Evolutionary conservation across 1,139 yeast species (phyloP).

Genomic region (Schwanniomyces etchellsii): DNA sequence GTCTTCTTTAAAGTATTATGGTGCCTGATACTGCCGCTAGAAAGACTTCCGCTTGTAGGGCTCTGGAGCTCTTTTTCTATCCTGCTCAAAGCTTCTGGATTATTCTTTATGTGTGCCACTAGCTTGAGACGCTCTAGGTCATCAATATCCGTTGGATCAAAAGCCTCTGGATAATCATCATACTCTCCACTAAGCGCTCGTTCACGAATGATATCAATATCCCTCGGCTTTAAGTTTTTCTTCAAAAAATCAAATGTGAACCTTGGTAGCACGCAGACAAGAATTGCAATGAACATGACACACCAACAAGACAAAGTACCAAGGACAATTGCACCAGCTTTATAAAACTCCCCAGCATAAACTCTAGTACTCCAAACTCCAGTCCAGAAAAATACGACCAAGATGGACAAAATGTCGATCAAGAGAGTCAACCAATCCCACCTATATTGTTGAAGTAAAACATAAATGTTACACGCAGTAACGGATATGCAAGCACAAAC

Average conservation of each 20-base stretch:
- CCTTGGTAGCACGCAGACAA: slow-evolving; percentile 48
- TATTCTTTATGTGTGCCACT: slow-evolving; percentile 28
- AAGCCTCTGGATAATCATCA: slow-evolving; percentile 46
- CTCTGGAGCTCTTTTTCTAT: slow-evolving; percentile 4
- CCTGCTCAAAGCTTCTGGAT: slow-evolving; percentile 26
- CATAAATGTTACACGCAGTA: slow-evolving; percentile 48
- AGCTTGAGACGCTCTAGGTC: slow-evolving; percentile 41
- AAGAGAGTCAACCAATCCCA: slow-evolving; percentile 58
- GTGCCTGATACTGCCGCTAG: slow-evolving; percentile 6
- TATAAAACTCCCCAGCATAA: slow-evolving; percentile 40
- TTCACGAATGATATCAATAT: slow-evolving; percentile 53
- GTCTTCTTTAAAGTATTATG: slow-evolving; percentile 25
- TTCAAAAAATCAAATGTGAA: slow-evolving; percentile 43
- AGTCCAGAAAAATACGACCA: slow-evolving; percentile 56
- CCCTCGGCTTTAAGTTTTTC: slow-evolving; percentile 44
- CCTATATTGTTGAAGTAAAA: slow-evolving; percentile 49
- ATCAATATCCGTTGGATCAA: slow-evolving; percentile 53
- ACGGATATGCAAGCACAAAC: slow-evolving; percentile 45
- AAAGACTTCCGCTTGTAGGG: slow-evolving; percentile 7
- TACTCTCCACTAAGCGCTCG: slow-evolving; percentile 40
- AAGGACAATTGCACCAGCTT: slow-evolving; percentile 49
- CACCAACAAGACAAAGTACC: slow-evolving; percentile 53
- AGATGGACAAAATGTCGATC: slow-evolving; percentile 43
- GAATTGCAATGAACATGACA: slow-evolving; percentile 40
- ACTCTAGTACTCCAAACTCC: slow-evolving; percentile 52